Evolutionary conservation across 768 basidiomycete genomes (phyloP).

Genomic region (Infundibulicybe gibba): DNA sequence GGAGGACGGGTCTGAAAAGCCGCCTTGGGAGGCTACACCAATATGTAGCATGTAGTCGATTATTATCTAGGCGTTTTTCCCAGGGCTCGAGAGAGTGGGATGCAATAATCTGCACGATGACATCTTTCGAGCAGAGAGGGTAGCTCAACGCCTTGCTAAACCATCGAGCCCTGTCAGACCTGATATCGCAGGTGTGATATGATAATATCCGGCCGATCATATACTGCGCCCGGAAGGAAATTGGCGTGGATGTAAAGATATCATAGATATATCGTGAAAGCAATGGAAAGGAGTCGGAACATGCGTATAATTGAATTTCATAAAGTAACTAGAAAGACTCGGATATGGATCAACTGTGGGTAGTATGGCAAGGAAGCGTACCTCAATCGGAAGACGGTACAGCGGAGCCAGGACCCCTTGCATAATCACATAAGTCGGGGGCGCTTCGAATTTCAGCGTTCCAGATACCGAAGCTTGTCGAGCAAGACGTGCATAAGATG

Average conservation of each 20-base stretch:
- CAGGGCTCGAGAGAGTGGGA: constrained; percentile 17
- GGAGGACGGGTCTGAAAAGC: constrained; percentile 54
- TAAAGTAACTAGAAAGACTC: constrained; percentile 62
- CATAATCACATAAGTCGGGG: no score
- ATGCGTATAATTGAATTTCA: constrained; percentile 69
- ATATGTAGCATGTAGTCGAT: constrained; percentile 12
- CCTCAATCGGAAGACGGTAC: constrained; percentile 39
- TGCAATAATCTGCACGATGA: constrained; percentile 27
- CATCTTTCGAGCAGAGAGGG: constrained; percentile 53
- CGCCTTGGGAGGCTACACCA: constrained; percentile 58
- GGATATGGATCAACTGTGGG: no score
- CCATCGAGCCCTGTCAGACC: constrained; percentile 13
- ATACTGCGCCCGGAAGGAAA: constrained; percentile 64
- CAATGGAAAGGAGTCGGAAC: constrained; percentile 60
- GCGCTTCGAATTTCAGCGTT: no score
- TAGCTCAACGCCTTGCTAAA: constrained; percentile 55
- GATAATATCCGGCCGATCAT: constrained; percentile 34
- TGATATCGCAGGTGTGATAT: neutral
- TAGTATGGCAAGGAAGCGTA: constrained; percentile 9
- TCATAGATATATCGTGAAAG: constrained; percentile 49
- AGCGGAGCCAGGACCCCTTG: constrained; percentile 6
- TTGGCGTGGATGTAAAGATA: constrained; percentile 53
- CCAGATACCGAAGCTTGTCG: no score
- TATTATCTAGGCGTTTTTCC: constrained; percentile 32
- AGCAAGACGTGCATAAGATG: no score